Percentiles rank a stretch among this genome's conserved stretches.
Conservation (phyloP, 2,329 filamentous ascomycete genomes). For the Balansia obtecta region DNA sequence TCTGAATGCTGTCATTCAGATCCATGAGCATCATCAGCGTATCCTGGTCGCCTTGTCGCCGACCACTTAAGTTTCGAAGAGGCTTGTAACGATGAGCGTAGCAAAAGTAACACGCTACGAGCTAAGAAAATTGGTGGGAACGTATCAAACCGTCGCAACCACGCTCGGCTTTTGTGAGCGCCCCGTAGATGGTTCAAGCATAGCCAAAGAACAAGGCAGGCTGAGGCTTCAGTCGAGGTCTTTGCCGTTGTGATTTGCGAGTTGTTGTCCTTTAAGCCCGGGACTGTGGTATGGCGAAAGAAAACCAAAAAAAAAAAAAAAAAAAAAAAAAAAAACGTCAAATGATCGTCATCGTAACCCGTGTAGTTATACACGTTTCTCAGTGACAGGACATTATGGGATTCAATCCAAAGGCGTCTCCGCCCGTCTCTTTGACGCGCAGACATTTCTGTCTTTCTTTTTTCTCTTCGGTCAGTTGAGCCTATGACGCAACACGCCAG, state of each 20-base stretch:
- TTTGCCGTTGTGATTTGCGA: background rate
- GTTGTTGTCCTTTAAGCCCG: too few species aligned
- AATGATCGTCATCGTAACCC: conserved; percentile 2
- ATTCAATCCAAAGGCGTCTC: background rate
- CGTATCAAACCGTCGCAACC: background rate
- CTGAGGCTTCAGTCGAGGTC: background rate
- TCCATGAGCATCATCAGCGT: background rate
- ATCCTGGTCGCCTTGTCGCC: background rate
- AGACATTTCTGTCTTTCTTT: background rate
- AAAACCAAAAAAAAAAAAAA: background rate
- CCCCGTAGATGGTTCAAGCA: too few species aligned
- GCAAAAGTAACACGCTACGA: conserved; percentile 75
- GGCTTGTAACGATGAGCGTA: conserved; percentile 73
- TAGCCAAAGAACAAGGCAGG: too few species aligned
- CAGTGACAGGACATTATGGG: background rate
- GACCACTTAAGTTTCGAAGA: conserved; percentile 45
- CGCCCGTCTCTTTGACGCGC: background rate
- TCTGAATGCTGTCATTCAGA: background rate
- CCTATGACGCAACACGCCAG: background rate
- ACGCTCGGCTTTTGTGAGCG: too few species aligned
- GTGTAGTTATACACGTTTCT: conserved; percentile 5
- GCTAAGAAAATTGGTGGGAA: conserved; percentile 87
- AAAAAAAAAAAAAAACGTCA: background rate
- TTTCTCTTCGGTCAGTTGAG: too few species aligned
- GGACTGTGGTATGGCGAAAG: background rate